Evolutionary conservation across 495 filamentous ascomycete genomes (phyloP), one percentile per base, ranked within the genome.

Genomic region (Xylaria grammica): DNA sequence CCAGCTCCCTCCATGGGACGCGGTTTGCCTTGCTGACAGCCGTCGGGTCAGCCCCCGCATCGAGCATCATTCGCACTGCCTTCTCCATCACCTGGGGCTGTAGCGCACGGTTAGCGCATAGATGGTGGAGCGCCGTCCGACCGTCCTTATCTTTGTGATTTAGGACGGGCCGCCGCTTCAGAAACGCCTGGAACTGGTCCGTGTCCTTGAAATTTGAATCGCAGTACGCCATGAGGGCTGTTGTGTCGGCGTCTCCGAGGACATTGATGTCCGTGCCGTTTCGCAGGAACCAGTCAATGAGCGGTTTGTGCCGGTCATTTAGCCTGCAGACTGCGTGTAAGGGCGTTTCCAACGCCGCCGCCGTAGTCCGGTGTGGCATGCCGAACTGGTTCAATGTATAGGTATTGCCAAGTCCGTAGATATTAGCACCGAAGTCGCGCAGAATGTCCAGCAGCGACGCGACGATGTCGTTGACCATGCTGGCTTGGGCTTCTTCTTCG

Each of bases 161-260:
- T 3, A 64, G 26, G 3, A 20, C 1, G 2, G 62, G 50, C 7
- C 53, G 32, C 3, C 22, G 11, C 1, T 9, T 9, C n/a, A 64
- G 27, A 32, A 64, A 64, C 20, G 20, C 22, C 6, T n/a, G 5
- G 15, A 64, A 58, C n/a, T 19, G 17, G 13, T 30, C 20, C 2
- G 40, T 11, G 44, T 57, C 53, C 4, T 1, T n/a, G 40, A 57
- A 56, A 3, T 1, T 0, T 0, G 44, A 57, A 13, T 8, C 0
- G 34, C 62, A 64, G 27, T 64, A 64, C 17, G 10, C 20, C 52
- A 64, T 64, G 9, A 64, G 45, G n/a, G n/a, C n/a, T 1, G 62
- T 52, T 0, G 62, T 57, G 50, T 4, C 2, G 5, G 20, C 9
- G 1, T 6, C 42, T 9, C 2, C 17, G n/a, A 27, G 30, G 4